Percentiles rank a stretch among this genome's conserved stretches.
Conservation (phyloP, 805 yeast genomes). For the Kodamaea kaohsiungensis region DNA sequence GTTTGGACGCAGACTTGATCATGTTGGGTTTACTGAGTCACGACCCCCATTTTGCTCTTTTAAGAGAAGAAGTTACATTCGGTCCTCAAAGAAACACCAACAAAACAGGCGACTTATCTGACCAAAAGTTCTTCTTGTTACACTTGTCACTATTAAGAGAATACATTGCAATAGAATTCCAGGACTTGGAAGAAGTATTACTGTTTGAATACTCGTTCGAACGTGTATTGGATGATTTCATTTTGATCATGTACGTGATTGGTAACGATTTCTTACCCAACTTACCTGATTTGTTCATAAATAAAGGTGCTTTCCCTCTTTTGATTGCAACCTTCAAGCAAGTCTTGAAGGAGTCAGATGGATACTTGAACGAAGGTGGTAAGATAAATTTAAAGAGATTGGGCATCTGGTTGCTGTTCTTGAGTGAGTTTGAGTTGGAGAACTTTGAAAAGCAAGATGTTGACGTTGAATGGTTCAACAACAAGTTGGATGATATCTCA, state of each 20-base stretch:
- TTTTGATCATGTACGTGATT: constrained; percentile 87
- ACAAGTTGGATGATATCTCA: constrained; percentile 77
- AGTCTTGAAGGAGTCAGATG: constrained; percentile 70
- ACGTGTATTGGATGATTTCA: constrained; percentile 86
- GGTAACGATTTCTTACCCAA: constrained; percentile 98
- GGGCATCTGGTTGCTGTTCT: constrained; percentile 69
- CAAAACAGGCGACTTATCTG: constrained; percentile 54
- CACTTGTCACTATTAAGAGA: constrained; percentile 90
- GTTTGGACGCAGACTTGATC: constrained; percentile 93
- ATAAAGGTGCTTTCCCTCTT: constrained; percentile 96
- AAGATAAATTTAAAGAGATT: constrained; percentile 73
- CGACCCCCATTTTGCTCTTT: constrained; percentile 91
- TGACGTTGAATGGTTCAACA: constrained; percentile 90
- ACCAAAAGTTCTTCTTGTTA: constrained; percentile 78
- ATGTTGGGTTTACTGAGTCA: constrained; percentile 90
- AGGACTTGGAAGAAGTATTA: constrained; percentile 62
- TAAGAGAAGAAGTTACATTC: constrained; percentile 94
- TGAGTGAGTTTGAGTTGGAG: constrained; percentile 79
- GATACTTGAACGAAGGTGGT: constrained; percentile 84
- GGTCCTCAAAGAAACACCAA: constrained; percentile 50
- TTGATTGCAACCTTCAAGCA: constrained; percentile 85
- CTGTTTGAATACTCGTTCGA: constrained; percentile 81
- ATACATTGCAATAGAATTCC: constrained; percentile 83
- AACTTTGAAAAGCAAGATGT: constrained; percentile 82
- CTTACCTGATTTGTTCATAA: constrained; percentile 88